phyloP scores from a whole-genome alignment of 148 eudicot species.

The Chenopodium album region DNA sequence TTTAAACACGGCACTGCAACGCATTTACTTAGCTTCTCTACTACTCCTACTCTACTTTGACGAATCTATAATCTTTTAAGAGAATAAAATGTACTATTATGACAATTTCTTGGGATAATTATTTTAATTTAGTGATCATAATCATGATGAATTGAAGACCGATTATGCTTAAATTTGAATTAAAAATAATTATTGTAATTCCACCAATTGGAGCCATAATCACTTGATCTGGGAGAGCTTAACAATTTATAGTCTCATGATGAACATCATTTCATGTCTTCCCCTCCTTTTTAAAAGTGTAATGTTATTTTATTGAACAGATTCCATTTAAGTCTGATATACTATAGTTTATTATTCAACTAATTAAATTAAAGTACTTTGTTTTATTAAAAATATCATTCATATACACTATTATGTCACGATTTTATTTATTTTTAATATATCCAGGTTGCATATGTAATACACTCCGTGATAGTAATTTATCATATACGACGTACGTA shows the following conservation, averaged over 20 bases:
- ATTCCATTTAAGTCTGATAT: background rate
- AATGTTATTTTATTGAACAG: background rate
- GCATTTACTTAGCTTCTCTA: background rate
- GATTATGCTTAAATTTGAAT: slow-evolving; percentile 9
- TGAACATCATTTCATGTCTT: slow-evolving; percentile 8
- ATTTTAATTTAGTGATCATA: background rate
- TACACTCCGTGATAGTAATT: too few relatives aligned
- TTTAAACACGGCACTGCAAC: background rate
- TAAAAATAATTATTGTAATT: background rate
- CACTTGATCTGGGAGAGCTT: background rate
- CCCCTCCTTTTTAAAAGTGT: background rate
- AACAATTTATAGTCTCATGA: background rate
- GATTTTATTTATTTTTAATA: too few relatives aligned
- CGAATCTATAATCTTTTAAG: too few relatives aligned
- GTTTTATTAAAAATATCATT: too few relatives aligned
- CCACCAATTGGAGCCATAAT: background rate
- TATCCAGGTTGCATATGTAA: too few relatives aligned
- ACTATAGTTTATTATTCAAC: too few relatives aligned
- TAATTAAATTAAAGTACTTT: too few relatives aligned
- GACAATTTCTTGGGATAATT: background rate
- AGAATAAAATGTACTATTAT: background rate
- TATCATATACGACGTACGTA: too few relatives aligned
- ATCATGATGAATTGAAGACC: background rate
- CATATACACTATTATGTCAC: background rate
- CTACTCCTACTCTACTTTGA: background rate